phyloP scores from a whole-genome alignment of 257 asterid genomes.

The Eucommia ulmoides region DNA sequence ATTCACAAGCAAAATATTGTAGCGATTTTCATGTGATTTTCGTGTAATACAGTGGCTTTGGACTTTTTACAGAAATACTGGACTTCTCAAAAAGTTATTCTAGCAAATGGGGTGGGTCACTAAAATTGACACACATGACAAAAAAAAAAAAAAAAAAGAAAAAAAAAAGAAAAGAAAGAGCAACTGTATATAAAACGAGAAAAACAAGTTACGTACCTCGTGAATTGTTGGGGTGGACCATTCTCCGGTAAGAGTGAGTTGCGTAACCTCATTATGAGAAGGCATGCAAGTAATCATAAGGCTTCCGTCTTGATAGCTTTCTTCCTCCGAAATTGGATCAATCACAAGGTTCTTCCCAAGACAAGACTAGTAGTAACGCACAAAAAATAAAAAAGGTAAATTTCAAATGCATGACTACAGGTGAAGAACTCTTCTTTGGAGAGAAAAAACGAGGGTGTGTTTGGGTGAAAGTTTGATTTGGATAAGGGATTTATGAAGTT shows the following conservation, averaged over 20 bases:
- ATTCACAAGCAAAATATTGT: too few relatives aligned
- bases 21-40: too few relatives aligned
- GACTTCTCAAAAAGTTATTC: too few relatives aligned
- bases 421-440: too few relatives aligned
- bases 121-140: too few relatives aligned
- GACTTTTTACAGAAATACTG: too few relatives aligned
- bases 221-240: slow-evolving; percentile 76
- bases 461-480: too few relatives aligned
- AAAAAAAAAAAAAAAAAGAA: background rate
- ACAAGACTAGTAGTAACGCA: slow-evolving; percentile 36
- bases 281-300: slow-evolving; percentile 79
- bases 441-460: too few relatives aligned
- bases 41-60: too few relatives aligned
- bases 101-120: too few relatives aligned
- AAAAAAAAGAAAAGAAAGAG: background rate
- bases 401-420: background rate
- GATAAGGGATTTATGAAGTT: too few relatives aligned
- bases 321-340: slow-evolving; percentile 83
- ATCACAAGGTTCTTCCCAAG: slow-evolving; percentile 69
- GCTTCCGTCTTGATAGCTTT: slow-evolving; percentile 66
- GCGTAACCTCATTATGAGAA: slow-evolving; percentile 81
- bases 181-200: background rate
- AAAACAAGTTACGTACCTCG: slow-evolving; percentile 41
- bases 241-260: slow-evolving; percentile 75
- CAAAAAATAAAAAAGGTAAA: background rate